These are phyloP conservation scores for Hypoxylon sp. DNA, from an alignment of 2,329 filamentous ascomycete species.

Conservation along the genomic window DNA sequence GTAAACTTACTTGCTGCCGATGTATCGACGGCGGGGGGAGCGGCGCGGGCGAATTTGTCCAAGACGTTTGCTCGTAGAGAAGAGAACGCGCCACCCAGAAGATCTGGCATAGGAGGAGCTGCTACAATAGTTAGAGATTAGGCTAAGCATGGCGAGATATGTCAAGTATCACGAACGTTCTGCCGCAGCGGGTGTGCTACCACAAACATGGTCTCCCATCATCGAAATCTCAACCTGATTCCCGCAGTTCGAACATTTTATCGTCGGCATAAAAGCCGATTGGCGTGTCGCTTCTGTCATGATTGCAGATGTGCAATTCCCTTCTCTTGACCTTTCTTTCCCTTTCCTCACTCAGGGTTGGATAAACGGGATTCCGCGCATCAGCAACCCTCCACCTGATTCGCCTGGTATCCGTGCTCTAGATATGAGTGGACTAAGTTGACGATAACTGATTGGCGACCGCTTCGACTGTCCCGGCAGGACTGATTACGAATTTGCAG, in stretches of 20 bases:
- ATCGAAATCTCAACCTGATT: constrained; percentile 83
- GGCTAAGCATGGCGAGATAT: not conserved
- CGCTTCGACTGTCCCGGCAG: not conserved
- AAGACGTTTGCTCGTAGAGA: constrained; percentile 54
- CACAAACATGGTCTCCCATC: constrained; percentile 88
- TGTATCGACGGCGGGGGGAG: constrained; percentile 67
- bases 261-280: constrained; percentile 80
- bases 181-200: constrained; percentile 57
- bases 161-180: constrained; percentile 56
- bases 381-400: constrained; percentile 34
- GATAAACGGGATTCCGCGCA: constrained; percentile 29
- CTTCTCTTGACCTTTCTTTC: constrained; percentile 31
- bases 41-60: constrained; percentile 57
- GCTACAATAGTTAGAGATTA: constrained; percentile 41
- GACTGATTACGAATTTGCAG: constrained; percentile 11
- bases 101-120: constrained; percentile 48
- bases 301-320: constrained; percentile 44
- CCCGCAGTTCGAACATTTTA: constrained; percentile 88
- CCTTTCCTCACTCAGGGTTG: constrained; percentile 35
- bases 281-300: constrained; percentile 67
- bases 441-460: constrained; percentile 24
- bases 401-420: constrained; percentile 21
- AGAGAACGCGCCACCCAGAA: constrained; percentile 55
- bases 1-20: constrained; percentile 67
- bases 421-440: constrained; percentile 12